phyloP scores from a whole-genome alignment of 495 filamentous ascomycete genomes.

The Cairneyella variabilis region DNA sequence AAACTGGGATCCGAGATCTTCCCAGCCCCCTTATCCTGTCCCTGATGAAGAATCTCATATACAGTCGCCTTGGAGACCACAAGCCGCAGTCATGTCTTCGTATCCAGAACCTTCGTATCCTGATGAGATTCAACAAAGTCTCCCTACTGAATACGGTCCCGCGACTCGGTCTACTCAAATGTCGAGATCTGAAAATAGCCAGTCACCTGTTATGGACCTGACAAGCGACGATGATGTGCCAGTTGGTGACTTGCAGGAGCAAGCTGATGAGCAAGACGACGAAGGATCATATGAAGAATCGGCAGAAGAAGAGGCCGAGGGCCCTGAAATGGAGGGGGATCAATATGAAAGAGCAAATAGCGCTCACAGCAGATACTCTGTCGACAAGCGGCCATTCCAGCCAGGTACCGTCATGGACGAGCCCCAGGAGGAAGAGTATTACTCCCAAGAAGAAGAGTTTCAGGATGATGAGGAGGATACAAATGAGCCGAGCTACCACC shows the following conservation, averaged over 20 bases:
- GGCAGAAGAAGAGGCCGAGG: conserved; percentile 34
- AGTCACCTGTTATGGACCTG: conserved; percentile 11
- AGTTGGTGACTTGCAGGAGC: conserved; percentile 42
- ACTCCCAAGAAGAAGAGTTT: conserved; percentile 19
- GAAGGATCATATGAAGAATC: conserved; percentile 1
- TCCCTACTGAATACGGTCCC: too few relatives aligned
- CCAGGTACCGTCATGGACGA: too few relatives aligned
- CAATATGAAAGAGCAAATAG: too few relatives aligned
- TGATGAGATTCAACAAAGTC: too few relatives aligned
- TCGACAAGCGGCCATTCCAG: too few relatives aligned
- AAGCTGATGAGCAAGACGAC: too few relatives aligned
- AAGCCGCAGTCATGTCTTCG: too few relatives aligned
- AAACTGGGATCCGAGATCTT: conserved; percentile 2
- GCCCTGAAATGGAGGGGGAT: conserved; percentile 31
- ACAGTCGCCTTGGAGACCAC: too few relatives aligned
- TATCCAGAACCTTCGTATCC: too few relatives aligned
- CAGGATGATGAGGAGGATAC: conserved; percentile 13
- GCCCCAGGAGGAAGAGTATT: conserved; percentile 17
- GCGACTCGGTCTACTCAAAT: conserved; percentile 13
- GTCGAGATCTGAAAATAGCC: conserved; percentile 20
- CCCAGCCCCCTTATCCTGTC: conserved; percentile 7
- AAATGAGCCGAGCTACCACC: too few relatives aligned
- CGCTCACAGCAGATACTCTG: too few relatives aligned
- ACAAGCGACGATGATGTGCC: conserved; percentile 28
- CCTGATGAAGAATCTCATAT: too few relatives aligned